Base-by-base conservation (phyloP, 148 eudicot genomes). In the Rhododendron molle region DNA sequence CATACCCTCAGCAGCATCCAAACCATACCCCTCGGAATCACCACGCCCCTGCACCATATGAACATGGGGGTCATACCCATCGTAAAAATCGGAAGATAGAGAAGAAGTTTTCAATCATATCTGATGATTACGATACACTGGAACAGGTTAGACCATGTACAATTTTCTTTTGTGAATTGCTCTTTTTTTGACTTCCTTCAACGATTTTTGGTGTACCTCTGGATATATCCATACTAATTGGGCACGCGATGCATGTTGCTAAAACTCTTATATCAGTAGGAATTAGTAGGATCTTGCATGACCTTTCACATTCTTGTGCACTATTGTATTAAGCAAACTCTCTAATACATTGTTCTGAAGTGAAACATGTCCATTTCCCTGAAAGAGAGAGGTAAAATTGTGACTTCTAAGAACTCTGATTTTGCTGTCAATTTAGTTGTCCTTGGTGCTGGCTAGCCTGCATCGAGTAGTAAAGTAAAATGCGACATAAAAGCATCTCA, bases 21-120 rank as follows among this genome's bases (percentile, higher is more conserved):
- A 84, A 79, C 74, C 49, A 72, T 69, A 90, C 90, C 23, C 91
- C 90, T 36, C 90, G 80, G 83, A 90, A 88, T 83, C 89, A 65
- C 34, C 77, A 36, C 32, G 56, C 40, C 14, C 47, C 90, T 2
- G 44, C 78, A 13, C 28, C 84, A n/a, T 73, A 84, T 71, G 9
- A 12, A 58, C 54, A 77, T 30, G 54, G 43, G 47, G 40, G 83
- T 81, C 85, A 81, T 15, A n/a, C 81, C 11, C 81, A 88, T 72
- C 85, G 0, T 34, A 88, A 62, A 15, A 73, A 46, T 0, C 32
- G 80, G 79, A 71, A 10, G n/a, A 83, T 88, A 47, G 86, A 88
- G 30, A 84, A 32, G 73, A 88, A 49, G 18, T 90, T 77, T 76
- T 88, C 90, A 8, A 79, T 79, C 78, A 90, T 88, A 54, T 84